Conservation (phyloP, 495 filamentous ascomycete species). For the Penicillium lividum region DNA sequence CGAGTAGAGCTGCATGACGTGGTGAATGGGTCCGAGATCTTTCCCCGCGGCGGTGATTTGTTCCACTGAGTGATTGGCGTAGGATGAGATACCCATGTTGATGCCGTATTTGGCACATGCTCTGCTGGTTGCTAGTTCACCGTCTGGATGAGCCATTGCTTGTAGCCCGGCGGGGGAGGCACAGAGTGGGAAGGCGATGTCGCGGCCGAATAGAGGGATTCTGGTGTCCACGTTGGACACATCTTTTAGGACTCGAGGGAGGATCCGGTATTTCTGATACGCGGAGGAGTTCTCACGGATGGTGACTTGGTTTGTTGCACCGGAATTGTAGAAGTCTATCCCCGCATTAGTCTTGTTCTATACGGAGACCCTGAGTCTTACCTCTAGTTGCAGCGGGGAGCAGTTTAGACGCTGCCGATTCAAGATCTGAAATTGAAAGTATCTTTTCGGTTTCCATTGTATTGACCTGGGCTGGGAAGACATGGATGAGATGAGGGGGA, state of each 20-base stretch:
- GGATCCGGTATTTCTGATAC: constrained; percentile 47
- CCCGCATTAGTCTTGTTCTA: constrained; percentile 8
- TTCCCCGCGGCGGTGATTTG: constrained; percentile 59
- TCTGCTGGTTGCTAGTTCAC: constrained; percentile 63
- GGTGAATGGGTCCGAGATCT: constrained; percentile 39
- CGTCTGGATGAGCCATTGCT: constrained; percentile 62
- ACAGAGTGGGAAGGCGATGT: constrained; percentile 37
- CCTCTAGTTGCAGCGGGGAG: constrained; percentile 19
- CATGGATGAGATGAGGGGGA: background rate
- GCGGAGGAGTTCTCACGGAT: constrained; percentile 45
- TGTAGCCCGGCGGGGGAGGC: constrained; percentile 68
- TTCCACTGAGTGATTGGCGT: constrained; percentile 41
- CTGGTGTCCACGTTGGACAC: constrained; percentile 48
- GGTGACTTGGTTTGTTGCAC: constrained; percentile 47
- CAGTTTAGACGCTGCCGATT: constrained; percentile 15
- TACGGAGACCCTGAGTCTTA: constrained; percentile 1
- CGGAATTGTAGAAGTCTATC: constrained; percentile 50
- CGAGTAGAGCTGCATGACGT: constrained; percentile 73
- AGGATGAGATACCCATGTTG: constrained; percentile 56
- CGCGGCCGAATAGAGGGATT: constrained; percentile 40
- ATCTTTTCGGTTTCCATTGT: constrained; percentile 20
- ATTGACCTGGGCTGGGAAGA: background rate
- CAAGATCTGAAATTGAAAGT: constrained; percentile 23
- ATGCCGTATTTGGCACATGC: constrained; percentile 52
- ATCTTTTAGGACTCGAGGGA: constrained; percentile 52